phyloP scores from a whole-genome alignment of 345 rosid species.

The Passiflora organensis region DNA sequence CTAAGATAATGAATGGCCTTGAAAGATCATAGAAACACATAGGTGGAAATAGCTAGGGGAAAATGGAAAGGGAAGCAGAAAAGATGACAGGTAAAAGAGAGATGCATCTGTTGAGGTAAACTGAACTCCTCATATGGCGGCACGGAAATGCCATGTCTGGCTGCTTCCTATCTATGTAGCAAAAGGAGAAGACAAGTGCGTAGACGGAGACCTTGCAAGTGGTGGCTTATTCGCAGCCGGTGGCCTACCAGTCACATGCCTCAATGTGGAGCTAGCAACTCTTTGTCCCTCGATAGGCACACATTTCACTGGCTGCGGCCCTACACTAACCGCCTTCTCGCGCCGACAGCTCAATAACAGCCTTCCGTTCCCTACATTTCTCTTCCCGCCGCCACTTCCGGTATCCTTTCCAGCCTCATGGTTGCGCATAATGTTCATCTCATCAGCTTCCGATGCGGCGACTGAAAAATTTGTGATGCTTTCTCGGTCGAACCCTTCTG shows the following conservation, averaged over 20 bases:
- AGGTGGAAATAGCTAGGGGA: too few relatives aligned
- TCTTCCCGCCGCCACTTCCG: constrained; percentile 5
- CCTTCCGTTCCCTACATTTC: constrained; percentile 24
- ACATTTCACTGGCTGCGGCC: constrained; percentile 47
- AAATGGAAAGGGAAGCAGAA: too few relatives aligned
- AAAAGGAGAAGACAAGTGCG: constrained; percentile 31
- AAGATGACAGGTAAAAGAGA: neutral
- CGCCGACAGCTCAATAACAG: constrained; percentile 59
- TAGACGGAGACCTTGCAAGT: constrained; percentile 32
- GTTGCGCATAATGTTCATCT: constrained; percentile 17
- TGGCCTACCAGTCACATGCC: constrained; percentile 42
- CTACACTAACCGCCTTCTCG: constrained; percentile 77
- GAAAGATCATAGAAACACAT: too few relatives aligned
- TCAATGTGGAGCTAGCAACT: constrained; percentile 11
- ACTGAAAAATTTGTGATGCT: constrained; percentile 45
- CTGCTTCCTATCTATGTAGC: constrained; percentile 2
- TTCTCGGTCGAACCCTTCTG: constrained; percentile 48
- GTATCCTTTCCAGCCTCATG: constrained; percentile 9
- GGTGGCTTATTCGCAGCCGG: constrained; percentile 26
- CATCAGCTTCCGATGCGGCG: constrained; percentile 42
- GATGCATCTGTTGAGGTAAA: too few relatives aligned
- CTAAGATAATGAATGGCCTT: too few relatives aligned
- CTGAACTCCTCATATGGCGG: neutral
- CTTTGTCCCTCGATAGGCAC: constrained; percentile 16
- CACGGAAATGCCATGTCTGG: neutral